Base-by-base conservation (phyloP, 2,329 filamentous ascomycete species). In the Fusarium continuum region DNA sequence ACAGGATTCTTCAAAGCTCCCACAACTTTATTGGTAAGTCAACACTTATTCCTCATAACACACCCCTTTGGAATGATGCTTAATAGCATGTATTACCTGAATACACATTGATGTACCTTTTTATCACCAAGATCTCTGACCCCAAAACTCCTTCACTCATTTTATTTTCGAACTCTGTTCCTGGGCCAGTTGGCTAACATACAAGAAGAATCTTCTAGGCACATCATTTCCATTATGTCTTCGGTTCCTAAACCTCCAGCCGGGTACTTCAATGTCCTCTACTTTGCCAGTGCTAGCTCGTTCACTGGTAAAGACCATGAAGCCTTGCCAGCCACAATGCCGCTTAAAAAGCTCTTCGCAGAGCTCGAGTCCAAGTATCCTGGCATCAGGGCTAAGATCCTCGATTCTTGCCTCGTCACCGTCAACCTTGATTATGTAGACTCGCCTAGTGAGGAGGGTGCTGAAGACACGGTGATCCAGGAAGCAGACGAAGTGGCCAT, bases 401-500 rank as follows among this genome's bases (percentile, higher is more conserved):
- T 96, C 44, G 82, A 83, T 58, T 91, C 88, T 56, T 92, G 89
- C 72, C 83, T 93, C 53, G 84, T 96, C 62, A 94, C 91, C 20
- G 79, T 96, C 72, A 95, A 96, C 67, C 78, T 94, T 49, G 85
- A 91, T 55, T 96, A 96, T 77, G 87, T 94, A 71, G 90, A 95
- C 72, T 69, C 92, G 10, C 80, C 83, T 10, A 80, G 80, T 34
- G 76, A 77, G 26, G 75, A 75, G 16, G 75, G 77, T 16, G 71
- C 70, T 14, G 71, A 73, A 8, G 78, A 78, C 14, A 67, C 80
- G 22, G 73, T 85, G 52, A 90, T 96, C 54, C 77, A 86, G 46
- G 86, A 86, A 61, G 91, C 89, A 23, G 92, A 96, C 72, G 92
- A 96, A 78, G 91, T 96, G 51, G 92, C 90, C 35, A 90, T 96